Evolutionary conservation across 192 early-diverging fungal species (phyloP).

Genomic region (Haplosporangium gracile): DNA sequence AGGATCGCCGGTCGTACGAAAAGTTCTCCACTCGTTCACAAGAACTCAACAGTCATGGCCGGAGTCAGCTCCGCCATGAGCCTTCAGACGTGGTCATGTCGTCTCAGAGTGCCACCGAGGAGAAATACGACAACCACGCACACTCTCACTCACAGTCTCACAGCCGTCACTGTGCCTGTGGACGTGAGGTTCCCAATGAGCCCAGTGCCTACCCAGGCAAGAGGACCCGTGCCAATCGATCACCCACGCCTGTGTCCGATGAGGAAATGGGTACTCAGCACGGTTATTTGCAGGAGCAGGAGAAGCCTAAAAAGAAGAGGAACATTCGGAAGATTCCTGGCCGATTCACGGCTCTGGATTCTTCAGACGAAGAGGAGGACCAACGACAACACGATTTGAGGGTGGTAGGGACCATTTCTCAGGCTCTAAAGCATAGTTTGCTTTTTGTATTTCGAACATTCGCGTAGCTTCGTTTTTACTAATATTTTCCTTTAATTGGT

Average conservation of each 20-base stretch:
- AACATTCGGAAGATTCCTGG: slow-evolving; percentile 29
- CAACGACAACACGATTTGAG: not conserved
- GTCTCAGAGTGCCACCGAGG: not conserved
- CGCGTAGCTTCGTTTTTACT: not conserved
- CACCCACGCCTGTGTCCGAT: not conserved
- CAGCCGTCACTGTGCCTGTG: not conserved
- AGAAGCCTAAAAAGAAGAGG: slow-evolving; percentile 14
- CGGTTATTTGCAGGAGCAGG: not conserved
- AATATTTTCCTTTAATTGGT: not conserved
- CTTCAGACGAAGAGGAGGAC: slow-evolving; percentile 41
- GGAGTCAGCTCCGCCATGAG: not conserved
- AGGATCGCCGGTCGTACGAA: not conserved
- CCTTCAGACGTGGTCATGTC: not conserved
- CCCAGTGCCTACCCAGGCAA: not conserved
- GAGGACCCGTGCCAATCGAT: not conserved
- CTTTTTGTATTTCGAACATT: too few relatives aligned
- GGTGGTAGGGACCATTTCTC: not conserved
- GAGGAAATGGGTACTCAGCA: not conserved
- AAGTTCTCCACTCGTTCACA: not conserved
- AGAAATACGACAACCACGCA: not conserved
- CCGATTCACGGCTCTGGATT: slow-evolving; percentile 45
- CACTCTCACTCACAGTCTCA: not conserved
- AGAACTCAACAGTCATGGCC: not conserved
- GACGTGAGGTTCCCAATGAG: not conserved
- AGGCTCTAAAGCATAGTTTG: not conserved